phyloP scores from a whole-genome alignment of 176 grass and related monocot genomes.

The Hyparrhenia diplandra region DNA sequence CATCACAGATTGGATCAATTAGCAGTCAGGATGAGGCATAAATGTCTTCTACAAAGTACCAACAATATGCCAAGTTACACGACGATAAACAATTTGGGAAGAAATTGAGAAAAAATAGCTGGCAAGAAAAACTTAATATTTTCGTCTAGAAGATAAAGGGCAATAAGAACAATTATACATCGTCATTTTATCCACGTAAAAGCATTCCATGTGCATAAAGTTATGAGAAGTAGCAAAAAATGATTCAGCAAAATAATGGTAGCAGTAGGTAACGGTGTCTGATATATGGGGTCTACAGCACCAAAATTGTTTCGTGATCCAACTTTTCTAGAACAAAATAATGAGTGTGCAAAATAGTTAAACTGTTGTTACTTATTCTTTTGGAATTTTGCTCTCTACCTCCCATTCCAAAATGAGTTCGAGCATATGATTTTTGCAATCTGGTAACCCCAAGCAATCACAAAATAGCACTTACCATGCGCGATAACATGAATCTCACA shows the following conservation, averaged over 20 bases:
- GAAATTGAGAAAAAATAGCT: background rate
- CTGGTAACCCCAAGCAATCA: conserved; percentile 9
- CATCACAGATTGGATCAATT: background rate
- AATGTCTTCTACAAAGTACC: background rate
- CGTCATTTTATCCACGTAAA: background rate
- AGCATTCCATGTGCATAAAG: background rate
- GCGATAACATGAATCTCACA: conserved; percentile 91
- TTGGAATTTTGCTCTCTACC: background rate
- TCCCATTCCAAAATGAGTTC: background rate
- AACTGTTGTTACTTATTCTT: background rate
- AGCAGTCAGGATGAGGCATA: background rate
- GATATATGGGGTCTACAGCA: too few relatives aligned
- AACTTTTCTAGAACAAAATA: background rate
- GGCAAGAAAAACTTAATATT: background rate
- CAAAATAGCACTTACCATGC: conserved; percentile 72
- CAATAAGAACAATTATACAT: background rate
- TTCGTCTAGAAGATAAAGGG: background rate
- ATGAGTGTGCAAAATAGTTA: background rate
- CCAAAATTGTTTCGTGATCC: background rate
- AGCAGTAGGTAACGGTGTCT: too few relatives aligned
- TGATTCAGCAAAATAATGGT: conserved; percentile 7
- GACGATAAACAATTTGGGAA: background rate
- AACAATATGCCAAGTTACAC: background rate
- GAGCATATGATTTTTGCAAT: background rate
- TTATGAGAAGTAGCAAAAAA: background rate